Conservation (phyloP, 306 rosid genomes). For the Amphicarpaea edgeworthii region DNA sequence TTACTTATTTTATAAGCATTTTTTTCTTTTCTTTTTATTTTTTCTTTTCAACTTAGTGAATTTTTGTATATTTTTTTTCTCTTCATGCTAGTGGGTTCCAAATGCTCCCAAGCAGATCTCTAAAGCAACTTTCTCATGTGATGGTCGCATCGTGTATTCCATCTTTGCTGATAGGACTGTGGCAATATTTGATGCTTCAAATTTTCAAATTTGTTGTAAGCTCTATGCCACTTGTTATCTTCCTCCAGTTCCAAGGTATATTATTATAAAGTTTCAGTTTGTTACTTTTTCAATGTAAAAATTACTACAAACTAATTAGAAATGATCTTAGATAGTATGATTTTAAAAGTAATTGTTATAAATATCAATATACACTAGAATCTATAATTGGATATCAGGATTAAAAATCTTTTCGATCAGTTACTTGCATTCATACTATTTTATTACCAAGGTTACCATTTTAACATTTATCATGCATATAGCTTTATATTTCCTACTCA, state of each 20-base stretch:
- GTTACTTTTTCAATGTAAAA: neutral
- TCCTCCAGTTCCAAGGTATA: constrained; percentile 47
- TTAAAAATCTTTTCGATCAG: no score
- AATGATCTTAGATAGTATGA: no score
- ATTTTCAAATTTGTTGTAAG: constrained; percentile 35
- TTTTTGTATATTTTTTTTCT: neutral
- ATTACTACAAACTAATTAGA: no score
- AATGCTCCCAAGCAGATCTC: constrained; percentile 28
- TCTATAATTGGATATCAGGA: no score
- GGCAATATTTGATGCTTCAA: constrained; percentile 40
- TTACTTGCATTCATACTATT: no score
- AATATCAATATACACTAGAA: no score
- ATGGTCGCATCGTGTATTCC: constrained; percentile 47
- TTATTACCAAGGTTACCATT: no score
- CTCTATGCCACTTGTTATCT: constrained; percentile 45
- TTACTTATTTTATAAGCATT: no score
- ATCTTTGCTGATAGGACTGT: constrained; percentile 47
- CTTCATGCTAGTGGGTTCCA: constrained; percentile 48
- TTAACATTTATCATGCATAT: no score
- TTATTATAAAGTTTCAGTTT: neutral
- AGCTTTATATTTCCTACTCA: neutral
- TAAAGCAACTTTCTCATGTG: constrained; percentile 55
- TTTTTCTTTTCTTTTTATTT: no score
- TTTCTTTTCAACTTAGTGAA: neutral
- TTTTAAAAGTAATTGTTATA: no score